Conservation (phyloP, 1,284 basidiomycete species). For the Thelephora terrestris region DNA sequence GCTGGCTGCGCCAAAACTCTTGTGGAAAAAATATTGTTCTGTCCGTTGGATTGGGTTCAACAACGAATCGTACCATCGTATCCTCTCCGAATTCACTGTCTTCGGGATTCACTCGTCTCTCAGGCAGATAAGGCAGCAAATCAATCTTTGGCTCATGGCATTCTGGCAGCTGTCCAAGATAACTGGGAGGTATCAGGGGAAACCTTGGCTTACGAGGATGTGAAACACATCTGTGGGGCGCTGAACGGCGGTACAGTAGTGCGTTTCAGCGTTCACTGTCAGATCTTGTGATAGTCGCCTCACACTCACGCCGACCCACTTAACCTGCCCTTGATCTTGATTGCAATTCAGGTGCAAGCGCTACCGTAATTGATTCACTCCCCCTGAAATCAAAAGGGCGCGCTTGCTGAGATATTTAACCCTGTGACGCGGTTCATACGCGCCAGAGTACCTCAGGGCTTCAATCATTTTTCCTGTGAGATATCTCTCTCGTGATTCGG, state of each 20-base stretch:
- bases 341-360: conserved; percentile 16
- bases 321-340: too few relatives aligned
- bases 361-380: conserved; percentile 9
- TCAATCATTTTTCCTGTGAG: conserved; percentile 17
- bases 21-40: conserved; percentile 12
- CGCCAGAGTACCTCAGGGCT: conserved; percentile 14
- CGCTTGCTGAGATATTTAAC: too few relatives aligned
- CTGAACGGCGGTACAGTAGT: too few relatives aligned
- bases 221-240: too few relatives aligned
- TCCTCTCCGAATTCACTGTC: background rate
- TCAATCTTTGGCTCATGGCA: conserved; percentile 14
- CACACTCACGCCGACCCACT: too few relatives aligned
- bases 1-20: conserved; percentile 11
- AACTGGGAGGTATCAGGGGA: too few relatives aligned
- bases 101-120: background rate
- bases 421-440: too few relatives aligned
- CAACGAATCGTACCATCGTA: conserved; percentile 11
- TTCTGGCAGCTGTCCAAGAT: conserved; percentile 4
- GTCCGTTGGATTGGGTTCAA: conserved; percentile 17
- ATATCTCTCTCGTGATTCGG: too few relatives aligned
- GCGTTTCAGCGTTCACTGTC: too few relatives aligned
- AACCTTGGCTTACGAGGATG: too few relatives aligned
- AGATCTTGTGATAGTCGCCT: too few relatives aligned
- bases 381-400: too few relatives aligned
- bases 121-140: conserved; percentile 14